phyloP scores from a whole-genome alignment of 371 early-diverging fungal species.

The Gilbertella persicaria region DNA sequence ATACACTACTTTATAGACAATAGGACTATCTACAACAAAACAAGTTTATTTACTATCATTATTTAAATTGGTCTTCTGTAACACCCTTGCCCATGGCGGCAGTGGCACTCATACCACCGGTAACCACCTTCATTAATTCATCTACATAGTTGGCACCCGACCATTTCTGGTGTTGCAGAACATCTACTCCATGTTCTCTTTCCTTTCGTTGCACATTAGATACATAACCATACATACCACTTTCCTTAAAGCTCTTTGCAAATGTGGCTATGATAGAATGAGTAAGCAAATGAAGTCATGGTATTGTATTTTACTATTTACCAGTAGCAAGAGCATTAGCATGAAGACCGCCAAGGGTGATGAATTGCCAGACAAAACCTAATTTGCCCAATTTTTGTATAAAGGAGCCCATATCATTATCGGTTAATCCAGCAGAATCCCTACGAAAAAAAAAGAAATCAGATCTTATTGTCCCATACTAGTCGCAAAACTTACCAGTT shows the following conservation, averaged over 20 bases:
- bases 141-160: constrained; percentile 97
- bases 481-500: constrained; percentile 81
- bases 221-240: constrained; percentile 97
- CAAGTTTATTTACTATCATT: constrained; percentile 5
- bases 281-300: too few species aligned
- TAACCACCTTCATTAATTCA: constrained; percentile 88
- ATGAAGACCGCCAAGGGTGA: constrained; percentile 97
- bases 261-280: constrained; percentile 70
- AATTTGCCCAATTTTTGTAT: constrained; percentile 83
- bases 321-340: constrained; percentile 77
- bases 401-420: constrained; percentile 84
- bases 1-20: background rate
- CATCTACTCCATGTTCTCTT: constrained; percentile 89
- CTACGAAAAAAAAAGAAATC: constrained; percentile 13
- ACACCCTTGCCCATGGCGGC: constrained; percentile 97
- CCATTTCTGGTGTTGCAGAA: constrained; percentile 97
- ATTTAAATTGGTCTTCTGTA: constrained; percentile 79
- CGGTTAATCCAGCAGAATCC: constrained; percentile 91
- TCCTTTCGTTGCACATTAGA: constrained; percentile 94
- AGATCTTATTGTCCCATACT: background rate
- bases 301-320: too few species aligned
- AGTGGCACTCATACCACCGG: constrained; percentile 94
- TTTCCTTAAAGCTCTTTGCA: constrained; percentile 86
- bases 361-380: constrained; percentile 98
- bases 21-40: background rate